Conservation (phyloP, 441 rosid genomes). For the Geranium incanum region DNA sequence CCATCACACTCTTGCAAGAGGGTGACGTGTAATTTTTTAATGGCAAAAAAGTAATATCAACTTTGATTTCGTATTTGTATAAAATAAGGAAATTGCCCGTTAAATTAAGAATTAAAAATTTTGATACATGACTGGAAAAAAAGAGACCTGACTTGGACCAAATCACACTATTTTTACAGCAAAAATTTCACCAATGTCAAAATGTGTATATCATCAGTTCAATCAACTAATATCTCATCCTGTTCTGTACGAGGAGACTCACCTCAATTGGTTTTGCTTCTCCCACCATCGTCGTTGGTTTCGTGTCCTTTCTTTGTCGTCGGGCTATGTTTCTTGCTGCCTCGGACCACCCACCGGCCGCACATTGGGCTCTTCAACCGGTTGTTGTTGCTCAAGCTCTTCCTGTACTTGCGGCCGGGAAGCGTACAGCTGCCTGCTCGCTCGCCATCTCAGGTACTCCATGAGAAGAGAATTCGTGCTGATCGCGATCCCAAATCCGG, state of each 20-base stretch:
- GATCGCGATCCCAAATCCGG: slow-evolving; percentile 38
- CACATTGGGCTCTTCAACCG: background rate
- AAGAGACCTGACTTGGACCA: background rate
- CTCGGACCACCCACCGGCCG: background rate
- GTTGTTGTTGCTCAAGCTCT: slow-evolving; percentile 9
- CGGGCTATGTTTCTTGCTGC: background rate
- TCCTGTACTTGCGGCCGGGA: slow-evolving; percentile 17
- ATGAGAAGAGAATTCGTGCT: slow-evolving; percentile 34
- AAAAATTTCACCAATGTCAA: background rate
- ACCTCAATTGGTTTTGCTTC: background rate
- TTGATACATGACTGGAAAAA: too few species aligned
- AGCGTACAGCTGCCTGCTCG: slow-evolving; percentile 24
- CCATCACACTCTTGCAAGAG: too few species aligned
- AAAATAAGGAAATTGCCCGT: too few species aligned
- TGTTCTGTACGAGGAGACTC: background rate
- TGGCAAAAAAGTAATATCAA: too few species aligned
- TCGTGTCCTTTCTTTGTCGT: too few species aligned
- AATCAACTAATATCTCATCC: background rate
- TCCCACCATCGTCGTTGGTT: background rate
- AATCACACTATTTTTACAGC: background rate
- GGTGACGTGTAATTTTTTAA: too few species aligned
- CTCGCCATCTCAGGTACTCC: slow-evolving; percentile 35
- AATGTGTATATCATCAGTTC: background rate
- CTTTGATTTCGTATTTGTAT: too few species aligned
- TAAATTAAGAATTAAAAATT: too few species aligned